A percentile compares a stretch with the other conserved stretches of the same genome.
phyloP scores from a whole-genome alignment of 306 rosid genomes.

The Cicer judaicum region DNA sequence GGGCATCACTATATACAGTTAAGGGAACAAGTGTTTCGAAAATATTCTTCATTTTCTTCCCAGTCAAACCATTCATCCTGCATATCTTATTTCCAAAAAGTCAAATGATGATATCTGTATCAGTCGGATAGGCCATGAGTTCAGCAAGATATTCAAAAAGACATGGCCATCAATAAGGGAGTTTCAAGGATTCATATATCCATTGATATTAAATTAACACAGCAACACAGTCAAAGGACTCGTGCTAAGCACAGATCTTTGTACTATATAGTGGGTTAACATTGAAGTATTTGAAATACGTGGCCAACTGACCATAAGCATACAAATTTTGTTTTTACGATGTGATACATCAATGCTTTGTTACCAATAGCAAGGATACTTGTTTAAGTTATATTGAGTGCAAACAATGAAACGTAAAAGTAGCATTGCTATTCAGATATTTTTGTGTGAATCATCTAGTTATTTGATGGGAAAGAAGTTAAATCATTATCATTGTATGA shows the following conservation, averaged over 20 bases:
- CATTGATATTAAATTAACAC: conserved; percentile 29
- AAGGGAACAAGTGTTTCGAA: conserved; percentile 83
- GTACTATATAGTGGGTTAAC: background rate
- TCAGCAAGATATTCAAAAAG: conserved; percentile 37
- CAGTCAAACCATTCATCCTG: conserved; percentile 98
- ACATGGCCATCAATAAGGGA: conserved; percentile 15
- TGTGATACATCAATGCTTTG: background rate
- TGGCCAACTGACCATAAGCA: background rate
- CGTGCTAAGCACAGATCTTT: background rate
- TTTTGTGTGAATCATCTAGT: background rate
- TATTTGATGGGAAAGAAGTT: background rate
- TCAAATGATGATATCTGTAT: conserved; percentile 57
- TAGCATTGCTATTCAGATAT: background rate
- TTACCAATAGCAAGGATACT: background rate
- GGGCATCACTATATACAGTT: conserved; percentile 70
- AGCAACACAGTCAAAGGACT: background rate
- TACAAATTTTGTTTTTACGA: background rate
- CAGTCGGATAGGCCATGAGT: conserved; percentile 46
- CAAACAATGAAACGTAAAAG: background rate
- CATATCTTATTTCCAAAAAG: conserved; percentile 65
- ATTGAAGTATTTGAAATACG: background rate
- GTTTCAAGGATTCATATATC: conserved; percentile 29
- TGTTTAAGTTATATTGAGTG: background rate
- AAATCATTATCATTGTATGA: background rate
- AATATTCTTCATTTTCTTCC: conserved; percentile 87